Evolutionary conservation across 2,329 filamentous ascomycete species (phyloP).

Genomic region (Penicillium sp.): DNA sequence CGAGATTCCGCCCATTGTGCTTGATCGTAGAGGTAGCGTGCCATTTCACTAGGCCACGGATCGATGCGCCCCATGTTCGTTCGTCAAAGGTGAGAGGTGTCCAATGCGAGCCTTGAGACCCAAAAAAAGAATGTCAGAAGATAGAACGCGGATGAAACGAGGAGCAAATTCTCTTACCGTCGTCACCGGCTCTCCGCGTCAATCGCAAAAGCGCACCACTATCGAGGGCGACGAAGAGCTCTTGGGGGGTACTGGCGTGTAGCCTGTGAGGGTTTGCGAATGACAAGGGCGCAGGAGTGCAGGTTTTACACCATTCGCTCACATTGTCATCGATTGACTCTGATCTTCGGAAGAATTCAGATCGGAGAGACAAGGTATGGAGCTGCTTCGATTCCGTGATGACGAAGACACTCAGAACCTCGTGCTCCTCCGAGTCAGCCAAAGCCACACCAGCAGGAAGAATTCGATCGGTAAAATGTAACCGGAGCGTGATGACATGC

Average conservation of each 20-base stretch:
- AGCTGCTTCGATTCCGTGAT: constrained; percentile 73
- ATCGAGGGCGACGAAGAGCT: constrained; percentile 65
- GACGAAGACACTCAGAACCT: constrained; percentile 72
- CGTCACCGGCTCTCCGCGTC: constrained; percentile 52
- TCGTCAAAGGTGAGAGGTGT: constrained; percentile 44
- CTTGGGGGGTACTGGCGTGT: constrained; percentile 64
- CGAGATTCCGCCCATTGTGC: constrained; percentile 38
- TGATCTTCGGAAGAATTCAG: constrained; percentile 71
- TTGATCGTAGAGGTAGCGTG: constrained; percentile 39
- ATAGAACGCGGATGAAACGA: too few species aligned
- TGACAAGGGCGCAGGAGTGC: constrained; percentile 64
- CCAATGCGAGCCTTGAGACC: constrained; percentile 36
- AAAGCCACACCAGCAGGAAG: constrained; percentile 74
- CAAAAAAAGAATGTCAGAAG: constrained; percentile 1
- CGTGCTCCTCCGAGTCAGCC: constrained; percentile 70
- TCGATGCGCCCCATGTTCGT: constrained; percentile 44
- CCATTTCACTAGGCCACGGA: constrained; percentile 44
- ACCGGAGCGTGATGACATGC: constrained; percentile 67
- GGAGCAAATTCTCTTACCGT: constrained; percentile 35
- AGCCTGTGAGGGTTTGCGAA: constrained; percentile 78
- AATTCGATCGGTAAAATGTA: constrained; percentile 69
- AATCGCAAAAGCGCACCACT: constrained; percentile 56
- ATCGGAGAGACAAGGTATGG: constrained; percentile 75
- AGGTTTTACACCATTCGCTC: constrained; percentile 70
- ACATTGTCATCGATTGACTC: constrained; percentile 65